A percentile compares a stretch with the other conserved stretches of the same genome.
phyloP scores from a whole-genome alignment of 2,329 filamentous ascomycete species.

The Thielaviopsis euricoi region DNA sequence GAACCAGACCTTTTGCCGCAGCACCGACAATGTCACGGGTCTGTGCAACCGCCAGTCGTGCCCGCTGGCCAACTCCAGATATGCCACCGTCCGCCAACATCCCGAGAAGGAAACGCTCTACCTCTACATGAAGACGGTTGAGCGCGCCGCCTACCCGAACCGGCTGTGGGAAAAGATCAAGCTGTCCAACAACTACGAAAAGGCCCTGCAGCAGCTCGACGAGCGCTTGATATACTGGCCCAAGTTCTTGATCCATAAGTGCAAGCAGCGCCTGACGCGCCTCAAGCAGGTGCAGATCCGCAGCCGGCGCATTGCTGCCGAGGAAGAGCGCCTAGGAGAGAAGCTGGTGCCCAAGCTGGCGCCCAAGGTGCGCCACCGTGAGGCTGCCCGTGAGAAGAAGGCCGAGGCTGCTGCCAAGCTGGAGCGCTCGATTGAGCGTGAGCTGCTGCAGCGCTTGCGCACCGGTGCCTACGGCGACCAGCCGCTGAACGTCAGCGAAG shows the following conservation, averaged over 20 bases:
- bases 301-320: conserved; percentile 64
- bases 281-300: conserved; percentile 81
- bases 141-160: conserved; percentile 71
- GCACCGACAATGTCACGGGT: conserved; percentile 77
- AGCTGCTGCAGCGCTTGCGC: conserved; percentile 77
- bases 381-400: conserved; percentile 60
- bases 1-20: conserved; percentile 84
- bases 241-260: conserved; percentile 84
- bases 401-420: conserved; percentile 78
- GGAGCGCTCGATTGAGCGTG: conserved; percentile 86
- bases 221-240: conserved; percentile 82
- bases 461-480: conserved; percentile 90
- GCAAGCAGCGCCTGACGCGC: conserved; percentile 87
- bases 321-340: conserved; percentile 82
- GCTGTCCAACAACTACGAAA: conserved; percentile 76
- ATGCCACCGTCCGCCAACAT: conserved; percentile 79
- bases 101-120: conserved; percentile 71
- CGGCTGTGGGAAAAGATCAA: conserved; percentile 94
- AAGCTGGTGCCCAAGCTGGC: conserved; percentile 75
- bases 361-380: conserved; percentile 68
- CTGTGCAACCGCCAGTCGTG: conserved; percentile 79
- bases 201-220: conserved; percentile 78
- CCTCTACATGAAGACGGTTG: conserved; percentile 91
- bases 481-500: conserved; percentile 86
- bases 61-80: conserved; percentile 77